phyloP scores from a whole-genome alignment of 495 filamentous ascomycete species.

The Penicillium cinerascens region DNA sequence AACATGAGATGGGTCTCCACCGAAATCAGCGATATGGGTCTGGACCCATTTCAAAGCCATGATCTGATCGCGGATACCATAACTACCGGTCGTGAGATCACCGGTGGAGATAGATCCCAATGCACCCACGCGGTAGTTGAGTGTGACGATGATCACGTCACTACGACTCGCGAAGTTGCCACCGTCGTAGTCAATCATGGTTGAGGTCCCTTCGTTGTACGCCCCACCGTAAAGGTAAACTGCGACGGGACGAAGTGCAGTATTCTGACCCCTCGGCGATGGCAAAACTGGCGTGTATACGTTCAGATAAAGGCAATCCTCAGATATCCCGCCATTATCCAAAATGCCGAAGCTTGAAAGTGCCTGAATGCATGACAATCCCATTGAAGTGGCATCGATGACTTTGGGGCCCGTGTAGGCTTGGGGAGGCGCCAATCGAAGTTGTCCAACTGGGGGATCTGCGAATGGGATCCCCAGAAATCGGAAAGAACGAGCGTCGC shows the following conservation, averaged over 20 bases:
- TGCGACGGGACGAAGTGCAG: too few relatives aligned
- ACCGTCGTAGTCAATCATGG: conserved; percentile 39
- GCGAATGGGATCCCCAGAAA: conserved; percentile 53
- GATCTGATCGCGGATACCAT: conserved; percentile 26
- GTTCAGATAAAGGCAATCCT: too few relatives aligned
- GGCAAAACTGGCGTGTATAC: too few relatives aligned
- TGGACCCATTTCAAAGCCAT: too few relatives aligned
- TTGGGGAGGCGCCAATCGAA: conserved; percentile 45
- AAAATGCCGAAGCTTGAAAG: too few relatives aligned
- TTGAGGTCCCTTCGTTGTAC: conserved; percentile 38
- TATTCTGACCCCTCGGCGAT: too few relatives aligned
- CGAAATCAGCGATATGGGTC: too few relatives aligned
- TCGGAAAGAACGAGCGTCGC: conserved; percentile 52
- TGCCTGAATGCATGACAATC: too few relatives aligned
- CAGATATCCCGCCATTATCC: conserved; percentile 19
- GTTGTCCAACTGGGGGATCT: conserved; percentile 30
- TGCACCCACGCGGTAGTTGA: conserved; percentile 45
- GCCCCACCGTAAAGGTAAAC: conserved; percentile 43
- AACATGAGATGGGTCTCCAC: too few relatives aligned
- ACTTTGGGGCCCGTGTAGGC: conserved; percentile 35
- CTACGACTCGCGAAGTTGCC: conserved; percentile 43
- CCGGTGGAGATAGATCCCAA: conserved; percentile 39
- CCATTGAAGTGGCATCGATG: conserved; percentile 35
- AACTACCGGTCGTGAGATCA: too few relatives aligned
- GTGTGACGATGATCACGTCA: conserved; percentile 47